Conservation (phyloP, 1,139 yeast species). For the Casaregolazyma lundiana region DNA sequence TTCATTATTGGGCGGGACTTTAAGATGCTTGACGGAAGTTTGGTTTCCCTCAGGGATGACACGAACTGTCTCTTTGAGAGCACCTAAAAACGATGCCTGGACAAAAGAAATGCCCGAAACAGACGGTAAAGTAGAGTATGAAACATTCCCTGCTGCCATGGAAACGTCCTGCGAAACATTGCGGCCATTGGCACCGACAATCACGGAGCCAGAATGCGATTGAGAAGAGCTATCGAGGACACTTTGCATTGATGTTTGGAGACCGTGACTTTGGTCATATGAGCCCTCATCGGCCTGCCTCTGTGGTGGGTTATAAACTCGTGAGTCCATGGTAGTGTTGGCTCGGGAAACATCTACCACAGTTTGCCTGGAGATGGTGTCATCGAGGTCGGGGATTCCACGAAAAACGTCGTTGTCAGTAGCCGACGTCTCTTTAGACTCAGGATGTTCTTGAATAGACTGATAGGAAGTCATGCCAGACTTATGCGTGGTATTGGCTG, state of each 20-base stretch:
- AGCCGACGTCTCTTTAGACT: slow-evolving; percentile 9
- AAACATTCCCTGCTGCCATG: not conserved
- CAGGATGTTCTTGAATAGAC: not conserved
- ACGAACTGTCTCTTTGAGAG: slow-evolving; percentile 29
- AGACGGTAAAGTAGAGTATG: no score
- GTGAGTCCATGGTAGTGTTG: not conserved
- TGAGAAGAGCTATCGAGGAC: not conserved
- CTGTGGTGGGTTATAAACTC: no score
- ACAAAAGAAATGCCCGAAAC: slow-evolving; percentile 14
- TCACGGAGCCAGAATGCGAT: slow-evolving; percentile 3
- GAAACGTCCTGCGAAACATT: slow-evolving; percentile 3
- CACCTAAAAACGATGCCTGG: slow-evolving; percentile 31
- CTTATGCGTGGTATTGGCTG: not conserved
- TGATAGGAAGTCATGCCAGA: not conserved
- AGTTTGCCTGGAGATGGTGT: slow-evolving; percentile 2
- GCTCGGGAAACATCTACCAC: slow-evolving; percentile 1
- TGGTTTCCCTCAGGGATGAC: slow-evolving; percentile 32
- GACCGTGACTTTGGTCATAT: not conserved
- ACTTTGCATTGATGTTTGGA: not conserved
- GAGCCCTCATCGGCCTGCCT: not conserved
- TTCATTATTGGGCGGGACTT: slow-evolving; percentile 29
- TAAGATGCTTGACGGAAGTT: slow-evolving; percentile 27
- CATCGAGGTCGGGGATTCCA: slow-evolving; percentile 28
- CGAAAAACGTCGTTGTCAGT: slow-evolving; percentile 24
- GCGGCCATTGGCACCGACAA: slow-evolving; percentile 5